Percentiles rank a stretch among this genome's conserved stretches.
phyloP scores from a whole-genome alignment of 176 grass and related monocot genomes.

The Dendrocalamus sinicus region DNA sequence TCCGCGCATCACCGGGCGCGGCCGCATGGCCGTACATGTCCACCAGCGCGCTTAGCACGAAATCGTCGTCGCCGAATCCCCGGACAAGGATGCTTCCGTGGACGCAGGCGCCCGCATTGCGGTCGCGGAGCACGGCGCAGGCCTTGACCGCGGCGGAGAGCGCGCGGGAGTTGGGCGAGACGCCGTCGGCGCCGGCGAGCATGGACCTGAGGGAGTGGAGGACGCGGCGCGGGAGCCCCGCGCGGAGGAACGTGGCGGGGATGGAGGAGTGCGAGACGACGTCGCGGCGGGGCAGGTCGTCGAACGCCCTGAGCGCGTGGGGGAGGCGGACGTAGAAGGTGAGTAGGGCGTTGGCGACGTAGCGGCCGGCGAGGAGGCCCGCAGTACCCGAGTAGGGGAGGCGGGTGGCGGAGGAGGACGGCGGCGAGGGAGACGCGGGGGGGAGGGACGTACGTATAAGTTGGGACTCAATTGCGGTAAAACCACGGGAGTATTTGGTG shows the following conservation, averaged over 20 bases:
- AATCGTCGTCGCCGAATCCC: slow-evolving; percentile 51
- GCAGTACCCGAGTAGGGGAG: slow-evolving; percentile 31
- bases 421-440: slow-evolving; percentile 47
- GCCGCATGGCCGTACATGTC: slow-evolving; percentile 69
- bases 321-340: slow-evolving; percentile 74
- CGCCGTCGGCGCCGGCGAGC: slow-evolving; percentile 48
- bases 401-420: slow-evolving; percentile 49
- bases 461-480: too few relatives aligned
- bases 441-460: not conserved
- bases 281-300: slow-evolving; percentile 67
- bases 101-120: slow-evolving; percentile 61
- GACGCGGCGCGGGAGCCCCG: slow-evolving; percentile 52
- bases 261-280: slow-evolving; percentile 88
- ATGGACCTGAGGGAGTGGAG: slow-evolving; percentile 64
- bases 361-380: slow-evolving; percentile 47
- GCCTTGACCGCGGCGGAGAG: slow-evolving; percentile 81
- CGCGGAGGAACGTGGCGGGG: slow-evolving; percentile 62
- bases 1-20: slow-evolving; percentile 48
- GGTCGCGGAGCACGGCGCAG: slow-evolving; percentile 57
- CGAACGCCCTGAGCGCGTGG: slow-evolving; percentile 65
- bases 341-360: slow-evolving; percentile 59
- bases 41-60: slow-evolving; percentile 69
- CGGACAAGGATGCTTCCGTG: slow-evolving; percentile 64
- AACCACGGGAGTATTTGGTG: too few relatives aligned
- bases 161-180: slow-evolving; percentile 71